Conservation (phyloP, 176 grass and related monocot genomes). For the Coix lacrymajobi region DNA sequence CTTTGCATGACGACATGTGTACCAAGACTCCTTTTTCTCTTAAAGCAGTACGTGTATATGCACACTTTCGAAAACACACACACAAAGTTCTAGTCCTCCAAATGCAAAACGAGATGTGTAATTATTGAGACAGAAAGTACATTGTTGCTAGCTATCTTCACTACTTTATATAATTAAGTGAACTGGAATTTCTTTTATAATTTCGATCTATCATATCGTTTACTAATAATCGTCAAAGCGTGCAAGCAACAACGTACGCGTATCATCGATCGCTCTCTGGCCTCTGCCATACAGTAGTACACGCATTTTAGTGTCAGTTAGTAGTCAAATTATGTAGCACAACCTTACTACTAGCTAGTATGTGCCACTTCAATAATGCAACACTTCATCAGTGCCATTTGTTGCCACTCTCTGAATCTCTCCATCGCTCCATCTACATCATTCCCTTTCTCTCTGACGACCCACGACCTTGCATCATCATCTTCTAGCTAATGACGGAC, state of each 20-base stretch:
- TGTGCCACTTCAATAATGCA: background rate
- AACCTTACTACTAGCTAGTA: too few relatives aligned
- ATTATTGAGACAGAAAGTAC: too few relatives aligned
- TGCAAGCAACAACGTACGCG: background rate
- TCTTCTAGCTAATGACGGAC: background rate
- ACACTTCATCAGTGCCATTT: background rate
- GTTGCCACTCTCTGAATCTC: background rate
- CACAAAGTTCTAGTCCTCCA: too few relatives aligned
- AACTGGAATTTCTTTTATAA: too few relatives aligned
- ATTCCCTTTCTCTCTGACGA: background rate
- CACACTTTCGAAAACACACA: too few relatives aligned
- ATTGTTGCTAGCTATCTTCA: too few relatives aligned
- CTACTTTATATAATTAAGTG: too few relatives aligned
- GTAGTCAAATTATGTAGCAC: background rate
- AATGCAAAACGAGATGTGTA: too few relatives aligned
- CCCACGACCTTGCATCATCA: background rate
- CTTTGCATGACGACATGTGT: too few relatives aligned
- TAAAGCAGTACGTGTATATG: too few relatives aligned
- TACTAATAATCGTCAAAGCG: background rate
- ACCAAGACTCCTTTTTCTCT: too few relatives aligned
- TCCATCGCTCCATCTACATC: background rate
- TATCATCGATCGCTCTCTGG: background rate
- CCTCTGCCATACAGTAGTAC: background rate
- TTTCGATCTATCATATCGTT: background rate
- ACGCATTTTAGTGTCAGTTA: background rate